phyloP scores from a whole-genome alignment of 768 basidiomycete genomes.

The Brasilioporus rufonigricans region DNA sequence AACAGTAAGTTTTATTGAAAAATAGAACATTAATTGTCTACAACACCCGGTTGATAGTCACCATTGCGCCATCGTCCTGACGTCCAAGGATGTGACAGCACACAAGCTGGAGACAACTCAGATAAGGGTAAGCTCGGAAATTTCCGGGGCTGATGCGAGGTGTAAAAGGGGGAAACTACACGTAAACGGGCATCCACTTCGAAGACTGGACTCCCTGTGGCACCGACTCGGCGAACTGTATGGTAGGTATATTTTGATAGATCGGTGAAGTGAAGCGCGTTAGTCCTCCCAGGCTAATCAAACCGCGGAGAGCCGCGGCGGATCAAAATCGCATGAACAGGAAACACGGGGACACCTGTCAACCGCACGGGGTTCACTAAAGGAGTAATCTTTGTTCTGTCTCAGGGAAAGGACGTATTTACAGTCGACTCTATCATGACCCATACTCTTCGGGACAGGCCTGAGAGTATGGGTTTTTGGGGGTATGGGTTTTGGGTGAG shows the following conservation, averaged over 20 bases:
- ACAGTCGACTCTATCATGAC: too few species aligned
- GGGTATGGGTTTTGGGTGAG: too few species aligned
- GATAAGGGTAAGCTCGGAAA: background rate
- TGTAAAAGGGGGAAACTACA: background rate
- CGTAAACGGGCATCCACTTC: constrained; percentile 2
- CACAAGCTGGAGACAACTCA: too few species aligned
- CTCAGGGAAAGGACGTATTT: background rate
- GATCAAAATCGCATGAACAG: constrained; percentile 3
- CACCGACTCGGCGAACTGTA: constrained; percentile 1
- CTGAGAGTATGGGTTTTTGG: too few species aligned
- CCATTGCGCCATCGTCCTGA: background rate
- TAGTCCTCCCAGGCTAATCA: background rate
- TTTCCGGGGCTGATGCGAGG: background rate
- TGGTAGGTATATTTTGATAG: background rate
- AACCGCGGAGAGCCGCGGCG: constrained; percentile 1
- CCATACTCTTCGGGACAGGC: too few species aligned
- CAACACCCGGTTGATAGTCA: background rate
- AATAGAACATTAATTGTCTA: background rate
- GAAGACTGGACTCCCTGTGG: background rate
- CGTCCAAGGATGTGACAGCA: background rate
- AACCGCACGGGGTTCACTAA: constrained; percentile 1
- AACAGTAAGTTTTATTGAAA: background rate
- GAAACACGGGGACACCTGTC: constrained; percentile 7
- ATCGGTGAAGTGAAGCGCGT: background rate
- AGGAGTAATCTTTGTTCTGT: background rate